Base-by-base conservation (phyloP, 495 filamentous ascomycete species). In the Podospora appendiculata region DNA sequence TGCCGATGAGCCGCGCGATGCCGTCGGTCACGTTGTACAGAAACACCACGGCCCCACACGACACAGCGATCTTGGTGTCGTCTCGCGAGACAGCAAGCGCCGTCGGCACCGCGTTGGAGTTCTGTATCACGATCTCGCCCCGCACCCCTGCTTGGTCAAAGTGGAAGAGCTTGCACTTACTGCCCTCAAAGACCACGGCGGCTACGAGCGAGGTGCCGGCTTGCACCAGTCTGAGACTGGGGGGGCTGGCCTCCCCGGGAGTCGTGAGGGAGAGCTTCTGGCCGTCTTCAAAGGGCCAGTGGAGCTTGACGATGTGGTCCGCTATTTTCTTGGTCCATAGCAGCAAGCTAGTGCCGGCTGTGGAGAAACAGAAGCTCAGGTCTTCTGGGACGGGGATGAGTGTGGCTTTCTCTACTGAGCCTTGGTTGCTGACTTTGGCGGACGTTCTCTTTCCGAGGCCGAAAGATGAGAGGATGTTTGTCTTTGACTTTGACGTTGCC, bases 341-440 rank as follows among this genome's bases (percentile, higher is more conserved):
- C 13, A 59, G 38, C 17, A 59, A 35, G 16, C 13, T 53, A 14
- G 32, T 43, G 14, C 57, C 50, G 2, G 33, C 44, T 10, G 41
- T 18, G 7, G 57, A 52, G 33, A 59, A 59, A 39, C 48, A 52
- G 42, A 59, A 59, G 14, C 42, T 52, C 41, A 59, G 34, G 44
- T 51, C 51, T 8, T 52, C 48, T 8, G 53, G 53, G 3, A 54
- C n/a, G 6, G 43, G 11, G n/a, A 42, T 17, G 3, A 8, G 13
- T 8, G 41, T 14, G 8, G 41, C 8, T 9, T 42, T 42, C 16
- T 42, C 41, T 25, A 40, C 7, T 2, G 38, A 14, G 10, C 38
- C 11, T 11, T 3, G 38, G n/a, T 40, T 14, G 38, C n/a, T 25
- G 2, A 5, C 2, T 25, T 25, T 25, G 25, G 25, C 25, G 25